These are phyloP conservation scores for Pleurotus platypus DNA, from an alignment of 768 basidiomycete genomes.

Conservation along the genomic window DNA sequence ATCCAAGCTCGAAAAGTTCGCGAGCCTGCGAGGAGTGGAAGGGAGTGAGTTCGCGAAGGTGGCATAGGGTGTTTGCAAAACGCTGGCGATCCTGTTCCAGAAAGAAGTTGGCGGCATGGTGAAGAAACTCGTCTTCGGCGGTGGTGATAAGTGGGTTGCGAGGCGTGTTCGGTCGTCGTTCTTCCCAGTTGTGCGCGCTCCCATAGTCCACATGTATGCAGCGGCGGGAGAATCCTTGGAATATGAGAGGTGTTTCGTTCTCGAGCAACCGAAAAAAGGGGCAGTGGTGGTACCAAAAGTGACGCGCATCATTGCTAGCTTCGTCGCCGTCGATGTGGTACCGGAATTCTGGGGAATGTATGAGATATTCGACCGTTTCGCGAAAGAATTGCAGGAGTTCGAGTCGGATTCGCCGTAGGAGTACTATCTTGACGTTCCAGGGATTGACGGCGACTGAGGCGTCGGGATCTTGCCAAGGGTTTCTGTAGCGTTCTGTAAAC, in stretches of 20 bases:
- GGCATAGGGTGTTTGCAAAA: neutral
- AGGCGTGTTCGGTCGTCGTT: neutral
- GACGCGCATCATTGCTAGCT: neutral
- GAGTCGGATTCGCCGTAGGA: neutral
- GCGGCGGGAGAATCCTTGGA: constrained; percentile 3
- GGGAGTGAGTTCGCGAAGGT: neutral
- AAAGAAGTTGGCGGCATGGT: neutral
- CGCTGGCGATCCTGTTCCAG: neutral
- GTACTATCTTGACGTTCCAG: neutral
- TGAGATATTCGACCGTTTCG: neutral
- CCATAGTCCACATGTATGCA: neutral
- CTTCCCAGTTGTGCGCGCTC: no score
- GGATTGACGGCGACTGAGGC: no score
- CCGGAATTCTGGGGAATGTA: neutral
- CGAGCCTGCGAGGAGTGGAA: neutral
- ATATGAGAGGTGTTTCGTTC: neutral
- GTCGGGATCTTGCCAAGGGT: no score
- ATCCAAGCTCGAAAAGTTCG: neutral
- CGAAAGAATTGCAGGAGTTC: neutral
- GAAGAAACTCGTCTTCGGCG: constrained; percentile 5
- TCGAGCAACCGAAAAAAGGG: neutral
- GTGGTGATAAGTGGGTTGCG: neutral
- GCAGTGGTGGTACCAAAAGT: constrained; percentile 5
- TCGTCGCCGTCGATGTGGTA: neutral
- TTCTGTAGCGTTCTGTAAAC: no score